These are phyloP conservation scores for Crithidia sp. DNA, from an alignment of 208 protist genomes.

Conservation along the genomic window DNA sequence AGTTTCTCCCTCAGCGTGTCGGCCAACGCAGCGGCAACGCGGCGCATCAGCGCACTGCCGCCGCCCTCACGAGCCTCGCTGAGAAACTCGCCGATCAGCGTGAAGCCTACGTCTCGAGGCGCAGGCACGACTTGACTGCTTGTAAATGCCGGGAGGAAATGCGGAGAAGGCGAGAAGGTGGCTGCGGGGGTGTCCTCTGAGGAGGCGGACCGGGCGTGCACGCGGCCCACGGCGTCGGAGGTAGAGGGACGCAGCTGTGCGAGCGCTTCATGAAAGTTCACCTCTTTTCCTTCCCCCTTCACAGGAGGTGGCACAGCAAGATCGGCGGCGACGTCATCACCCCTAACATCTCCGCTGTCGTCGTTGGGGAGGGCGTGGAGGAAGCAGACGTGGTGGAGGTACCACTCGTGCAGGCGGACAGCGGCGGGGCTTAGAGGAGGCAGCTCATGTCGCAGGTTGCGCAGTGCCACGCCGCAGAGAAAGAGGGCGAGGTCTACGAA, in stretches of 20 bases:
- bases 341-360: neutral
- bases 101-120: slow-evolving; percentile 25
- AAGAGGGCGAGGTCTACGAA: slow-evolving; percentile 60
- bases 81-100: slow-evolving; percentile 20
- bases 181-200: neutral
- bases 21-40: slow-evolving; percentile 12
- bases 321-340: neutral
- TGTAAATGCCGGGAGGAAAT: neutral
- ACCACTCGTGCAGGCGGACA: slow-evolving; percentile 50
- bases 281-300: slow-evolving; percentile 9
- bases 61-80: neutral
- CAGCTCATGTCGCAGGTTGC: slow-evolving; percentile 23
- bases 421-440: slow-evolving; percentile 11
- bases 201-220: slow-evolving; percentile 3
- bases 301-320: neutral
- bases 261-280: slow-evolving; percentile 26
- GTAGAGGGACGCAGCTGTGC: neutral
- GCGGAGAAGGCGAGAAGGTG: neutral
- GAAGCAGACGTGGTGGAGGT: slow-evolving; percentile 53
- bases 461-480: slow-evolving; percentile 53
- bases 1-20: neutral
- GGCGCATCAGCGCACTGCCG: slow-evolving; percentile 1
- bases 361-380: slow-evolving; percentile 40
- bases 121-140: neutral
- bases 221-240: neutral